These are phyloP conservation scores for Lentinula edodes DNA, from an alignment of 768 basidiomycete species.

Conservation along the genomic window DNA sequence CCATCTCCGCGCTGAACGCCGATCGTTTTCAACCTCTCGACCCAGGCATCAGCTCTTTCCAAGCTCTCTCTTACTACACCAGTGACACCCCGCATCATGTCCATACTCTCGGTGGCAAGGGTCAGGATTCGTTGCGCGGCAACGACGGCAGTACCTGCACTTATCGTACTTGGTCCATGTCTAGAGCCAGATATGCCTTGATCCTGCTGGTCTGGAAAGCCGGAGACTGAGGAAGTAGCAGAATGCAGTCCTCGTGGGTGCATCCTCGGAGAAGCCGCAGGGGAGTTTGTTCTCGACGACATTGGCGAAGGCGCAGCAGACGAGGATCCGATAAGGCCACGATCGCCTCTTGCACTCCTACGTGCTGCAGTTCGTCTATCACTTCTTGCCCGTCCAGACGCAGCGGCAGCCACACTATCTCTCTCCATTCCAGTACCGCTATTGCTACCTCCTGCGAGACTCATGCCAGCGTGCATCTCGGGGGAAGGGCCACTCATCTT, in stretches of 20 bases:
- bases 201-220: not conserved
- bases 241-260: not conserved
- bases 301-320: conserved; percentile 18
- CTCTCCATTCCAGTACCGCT: not conserved
- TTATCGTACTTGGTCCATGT: conserved; percentile 12
- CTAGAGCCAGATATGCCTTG: conserved; percentile 8
- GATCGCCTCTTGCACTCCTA: conserved; percentile 16
- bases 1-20: conserved; percentile 55
- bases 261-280: conserved; percentile 19
- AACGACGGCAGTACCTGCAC: conserved; percentile 52
- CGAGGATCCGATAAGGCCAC: conserved; percentile 16
- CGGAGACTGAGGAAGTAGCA: not conserved
- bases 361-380: conserved; percentile 1
- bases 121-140: conserved; percentile 80
- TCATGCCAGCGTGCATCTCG: not conserved
- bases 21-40: conserved; percentile 71
- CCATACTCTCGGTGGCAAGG: conserved; percentile 85
- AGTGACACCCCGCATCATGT: conserved; percentile 90
- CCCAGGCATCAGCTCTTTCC: conserved; percentile 89
- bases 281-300: conserved; percentile 29
- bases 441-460: conserved; percentile 9
- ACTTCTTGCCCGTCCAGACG: conserved; percentile 1
- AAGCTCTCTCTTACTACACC: conserved; percentile 82
- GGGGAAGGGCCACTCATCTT: not conserved
- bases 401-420: conserved; percentile 15